These are phyloP conservation scores for Taphrina pruni DNA, from an alignment of 1,139 yeast genomes.

Conservation along the genomic window DNA sequence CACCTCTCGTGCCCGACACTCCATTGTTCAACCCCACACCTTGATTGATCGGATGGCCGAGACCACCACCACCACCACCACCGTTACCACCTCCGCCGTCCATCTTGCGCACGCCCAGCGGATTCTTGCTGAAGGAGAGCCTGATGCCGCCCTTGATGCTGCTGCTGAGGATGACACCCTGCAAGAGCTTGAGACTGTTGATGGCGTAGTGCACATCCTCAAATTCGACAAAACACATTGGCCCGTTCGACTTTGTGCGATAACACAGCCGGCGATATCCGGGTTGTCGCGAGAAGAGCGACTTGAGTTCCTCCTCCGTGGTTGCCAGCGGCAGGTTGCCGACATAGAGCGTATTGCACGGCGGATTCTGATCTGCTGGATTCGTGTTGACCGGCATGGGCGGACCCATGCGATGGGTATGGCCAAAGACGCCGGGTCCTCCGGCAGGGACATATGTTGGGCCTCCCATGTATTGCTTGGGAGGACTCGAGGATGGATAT, in stretches of 20 bases:
- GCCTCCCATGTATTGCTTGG: constrained; percentile 23
- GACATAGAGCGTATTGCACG: constrained; percentile 94
- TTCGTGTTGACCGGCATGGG: constrained; percentile 56
- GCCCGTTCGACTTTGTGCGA: constrained; percentile 73
- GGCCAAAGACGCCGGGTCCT: constrained; percentile 28
- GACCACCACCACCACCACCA: too few relatives aligned
- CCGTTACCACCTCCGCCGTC: constrained; percentile 15
- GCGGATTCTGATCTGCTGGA: constrained; percentile 99
- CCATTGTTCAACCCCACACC: neutral
- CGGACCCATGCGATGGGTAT: constrained; percentile 36
- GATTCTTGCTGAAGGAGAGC: constrained; percentile 90
- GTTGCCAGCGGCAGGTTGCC: constrained; percentile 98
- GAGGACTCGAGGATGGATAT: constrained; percentile 20
- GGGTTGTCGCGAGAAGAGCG: constrained; percentile 82
- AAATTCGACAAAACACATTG: constrained; percentile 99
- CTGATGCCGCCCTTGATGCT: constrained; percentile 87
- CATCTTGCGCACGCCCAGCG: constrained; percentile 78
- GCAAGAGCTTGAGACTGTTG: constrained; percentile 86
- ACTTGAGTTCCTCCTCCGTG: constrained; percentile 87
- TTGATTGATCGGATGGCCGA: neutral
- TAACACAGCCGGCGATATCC: constrained; percentile 93
- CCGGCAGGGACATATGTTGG: constrained; percentile 3
- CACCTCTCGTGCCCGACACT: too few relatives aligned
- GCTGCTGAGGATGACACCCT: constrained; percentile 79
- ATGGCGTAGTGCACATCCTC: constrained; percentile 95